Conservation (phyloP, 2,329 filamentous ascomycete species). For the Colletotrichum tamarilloi region DNA sequence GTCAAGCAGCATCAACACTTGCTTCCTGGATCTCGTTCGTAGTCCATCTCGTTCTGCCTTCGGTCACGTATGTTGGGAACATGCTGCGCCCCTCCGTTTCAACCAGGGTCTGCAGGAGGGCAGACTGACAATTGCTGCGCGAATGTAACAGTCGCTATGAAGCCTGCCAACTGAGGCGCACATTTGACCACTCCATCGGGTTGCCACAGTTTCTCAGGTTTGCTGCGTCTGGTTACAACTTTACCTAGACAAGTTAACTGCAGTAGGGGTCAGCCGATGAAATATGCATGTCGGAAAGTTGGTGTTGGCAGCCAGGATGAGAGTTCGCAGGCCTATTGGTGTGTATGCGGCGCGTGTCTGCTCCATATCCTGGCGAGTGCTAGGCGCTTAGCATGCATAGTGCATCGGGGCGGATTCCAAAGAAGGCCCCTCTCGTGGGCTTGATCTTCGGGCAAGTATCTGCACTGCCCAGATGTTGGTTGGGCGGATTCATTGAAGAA, state of each 20-base stretch:
- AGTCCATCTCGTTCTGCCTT: background rate
- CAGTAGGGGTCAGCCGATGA: background rate
- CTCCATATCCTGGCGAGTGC: background rate
- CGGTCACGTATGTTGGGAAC: background rate
- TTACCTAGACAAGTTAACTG: background rate
- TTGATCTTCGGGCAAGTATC: background rate
- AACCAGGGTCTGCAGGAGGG: slow-evolving; percentile 13
- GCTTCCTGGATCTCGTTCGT: background rate
- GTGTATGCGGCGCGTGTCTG: too few species aligned
- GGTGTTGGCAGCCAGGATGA: background rate
- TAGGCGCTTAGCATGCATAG: slow-evolving; percentile 15
- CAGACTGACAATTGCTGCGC: background rate
- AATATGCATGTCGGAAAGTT: background rate
- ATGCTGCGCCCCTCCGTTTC: background rate
- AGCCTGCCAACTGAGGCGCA: background rate
- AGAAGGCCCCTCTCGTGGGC: background rate
- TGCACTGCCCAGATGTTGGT: background rate
- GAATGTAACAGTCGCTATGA: background rate
- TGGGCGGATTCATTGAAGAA: background rate
- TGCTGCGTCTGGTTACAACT: background rate
- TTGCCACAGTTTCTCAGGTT: background rate
- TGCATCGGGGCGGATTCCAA: background rate
- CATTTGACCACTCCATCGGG: background rate
- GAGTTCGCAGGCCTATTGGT: background rate
- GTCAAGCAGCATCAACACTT: too few species aligned